Evolutionary conservation across 768 basidiomycete species (phyloP).

Genomic region (Cystobasidiopsis lactophilus): DNA sequence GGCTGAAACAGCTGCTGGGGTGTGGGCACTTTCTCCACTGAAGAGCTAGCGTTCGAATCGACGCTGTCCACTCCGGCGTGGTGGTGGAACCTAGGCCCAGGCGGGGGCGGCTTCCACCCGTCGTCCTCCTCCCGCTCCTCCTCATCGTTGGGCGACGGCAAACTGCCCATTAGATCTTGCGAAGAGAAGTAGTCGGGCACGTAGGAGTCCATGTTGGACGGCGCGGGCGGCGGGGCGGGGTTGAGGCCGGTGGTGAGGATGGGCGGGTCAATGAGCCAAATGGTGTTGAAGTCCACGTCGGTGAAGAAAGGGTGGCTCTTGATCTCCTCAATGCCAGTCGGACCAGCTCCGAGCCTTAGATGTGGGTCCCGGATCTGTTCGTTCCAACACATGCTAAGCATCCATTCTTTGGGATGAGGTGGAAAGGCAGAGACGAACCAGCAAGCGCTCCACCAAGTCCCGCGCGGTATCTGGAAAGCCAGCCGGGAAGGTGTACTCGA

Average conservation of each 20-base stretch:
- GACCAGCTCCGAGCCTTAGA: constrained; percentile 13
- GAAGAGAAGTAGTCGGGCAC: not conserved
- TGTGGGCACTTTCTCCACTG: not conserved
- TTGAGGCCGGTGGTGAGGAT: constrained; percentile 15
- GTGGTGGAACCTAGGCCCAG: not conserved
- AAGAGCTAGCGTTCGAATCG: not conserved
- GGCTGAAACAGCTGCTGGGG: not conserved
- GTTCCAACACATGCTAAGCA: too few species aligned
- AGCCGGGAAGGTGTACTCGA: constrained; percentile 69
- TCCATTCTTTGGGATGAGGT: too few species aligned
- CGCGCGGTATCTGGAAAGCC: constrained; percentile 55
- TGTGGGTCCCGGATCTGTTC: constrained; percentile 14
- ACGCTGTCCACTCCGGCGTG: too few species aligned
- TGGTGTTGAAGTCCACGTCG: constrained; percentile 14
- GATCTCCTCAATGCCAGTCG: constrained; percentile 14
- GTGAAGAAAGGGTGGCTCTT: constrained; percentile 17
- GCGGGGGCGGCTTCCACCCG: constrained; percentile 3
- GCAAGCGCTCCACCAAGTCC: constrained; percentile 51
- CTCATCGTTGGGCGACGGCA: not conserved
- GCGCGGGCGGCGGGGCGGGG: constrained; percentile 1
- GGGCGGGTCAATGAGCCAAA: constrained; percentile 16
- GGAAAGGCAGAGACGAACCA: constrained; percentile 33
- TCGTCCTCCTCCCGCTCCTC: not conserved
- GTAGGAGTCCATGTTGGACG: not conserved
- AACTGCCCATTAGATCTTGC: too few species aligned